These are phyloP conservation scores for Dimocarpus longan DNA, from an alignment of 345 rosid genomes.

Conservation along the genomic window DNA sequence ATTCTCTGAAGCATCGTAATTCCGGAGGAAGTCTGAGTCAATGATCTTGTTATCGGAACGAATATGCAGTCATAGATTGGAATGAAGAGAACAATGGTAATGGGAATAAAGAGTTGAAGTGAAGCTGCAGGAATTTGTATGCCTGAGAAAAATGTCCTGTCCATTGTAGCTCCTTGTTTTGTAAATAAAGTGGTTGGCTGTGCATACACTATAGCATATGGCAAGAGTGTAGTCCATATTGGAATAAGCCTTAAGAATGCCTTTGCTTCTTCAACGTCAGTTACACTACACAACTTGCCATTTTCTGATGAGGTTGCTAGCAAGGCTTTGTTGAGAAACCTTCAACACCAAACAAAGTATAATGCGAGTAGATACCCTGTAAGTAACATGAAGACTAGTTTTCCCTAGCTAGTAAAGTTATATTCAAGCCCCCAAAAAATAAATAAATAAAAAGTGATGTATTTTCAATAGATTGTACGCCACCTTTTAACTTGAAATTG, in stretches of 20 bases:
- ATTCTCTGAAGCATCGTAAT: slow-evolving; percentile 23
- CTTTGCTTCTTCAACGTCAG: slow-evolving; percentile 66
- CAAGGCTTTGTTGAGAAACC: slow-evolving; percentile 43
- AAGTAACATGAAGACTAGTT: no score
- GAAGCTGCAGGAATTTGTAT: slow-evolving; percentile 54
- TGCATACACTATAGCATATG: slow-evolving; percentile 53
- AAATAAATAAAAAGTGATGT: no score
- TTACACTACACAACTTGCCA: no score
- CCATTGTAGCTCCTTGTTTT: slow-evolving; percentile 71
- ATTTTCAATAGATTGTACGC: no score
- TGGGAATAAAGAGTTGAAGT: slow-evolving; percentile 33
- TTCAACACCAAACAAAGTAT: slow-evolving; percentile 20
- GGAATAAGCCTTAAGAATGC: slow-evolving; percentile 58
- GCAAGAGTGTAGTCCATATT: slow-evolving; percentile 57
- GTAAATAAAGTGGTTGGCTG: slow-evolving; percentile 64
- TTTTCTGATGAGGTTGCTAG: slow-evolving; percentile 25
- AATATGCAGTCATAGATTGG: neutral
- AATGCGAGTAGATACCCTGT: neutral
- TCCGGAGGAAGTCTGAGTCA: slow-evolving; percentile 22
- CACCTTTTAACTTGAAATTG: no score
- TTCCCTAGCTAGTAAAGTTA: no score
- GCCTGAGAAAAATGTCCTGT: slow-evolving; percentile 43
- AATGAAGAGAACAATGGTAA: slow-evolving; percentile 18
- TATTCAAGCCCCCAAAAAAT: no score
- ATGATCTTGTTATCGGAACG: slow-evolving; percentile 27